phyloP scores from a whole-genome alignment of 2,329 filamentous ascomycete genomes.

The Aureobasidium musti region DNA sequence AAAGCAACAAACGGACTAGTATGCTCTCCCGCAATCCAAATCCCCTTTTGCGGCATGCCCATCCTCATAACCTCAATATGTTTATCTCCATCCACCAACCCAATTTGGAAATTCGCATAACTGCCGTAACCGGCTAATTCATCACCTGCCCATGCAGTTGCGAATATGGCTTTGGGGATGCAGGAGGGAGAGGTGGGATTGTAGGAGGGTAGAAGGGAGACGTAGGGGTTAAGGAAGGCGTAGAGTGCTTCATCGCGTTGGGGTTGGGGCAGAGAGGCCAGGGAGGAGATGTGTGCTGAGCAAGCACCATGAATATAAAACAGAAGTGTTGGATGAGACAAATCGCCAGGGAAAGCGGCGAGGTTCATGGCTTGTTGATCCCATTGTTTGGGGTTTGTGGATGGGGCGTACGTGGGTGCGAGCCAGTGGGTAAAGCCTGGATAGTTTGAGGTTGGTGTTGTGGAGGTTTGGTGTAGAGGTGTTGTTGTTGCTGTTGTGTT shows the following conservation, averaged over 20 bases:
- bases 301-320: conserved; percentile 76
- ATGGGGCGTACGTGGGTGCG: conserved; percentile 64
- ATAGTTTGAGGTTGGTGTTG: conserved; percentile 45
- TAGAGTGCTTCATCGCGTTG: conserved; percentile 59
- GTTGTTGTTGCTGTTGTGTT: conserved; percentile 45
- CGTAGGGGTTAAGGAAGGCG: conserved; percentile 76
- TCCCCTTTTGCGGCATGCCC: conserved; percentile 61
- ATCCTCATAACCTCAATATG: conserved; percentile 65
- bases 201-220: conserved; percentile 72
- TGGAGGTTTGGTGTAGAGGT: conserved; percentile 40
- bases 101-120: conserved; percentile 83
- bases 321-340: conserved; percentile 75
- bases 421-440: conserved; percentile 77
- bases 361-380: conserved; percentile 67
- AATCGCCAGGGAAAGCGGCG: conserved; percentile 60
- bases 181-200: conserved; percentile 57
- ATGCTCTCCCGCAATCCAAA: conserved; percentile 91
- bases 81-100: conserved; percentile 66
- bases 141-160: conserved; percentile 78
- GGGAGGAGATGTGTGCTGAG: conserved; percentile 55
- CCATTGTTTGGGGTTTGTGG: conserved; percentile 66
- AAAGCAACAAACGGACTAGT: conserved; percentile 86
- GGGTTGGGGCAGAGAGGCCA: conserved; percentile 43
- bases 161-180: conserved; percentile 62
- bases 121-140: conserved; percentile 77